Base-by-base conservation (phyloP, 495 filamentous ascomycete species). In the Neurospora intermedia region DNA sequence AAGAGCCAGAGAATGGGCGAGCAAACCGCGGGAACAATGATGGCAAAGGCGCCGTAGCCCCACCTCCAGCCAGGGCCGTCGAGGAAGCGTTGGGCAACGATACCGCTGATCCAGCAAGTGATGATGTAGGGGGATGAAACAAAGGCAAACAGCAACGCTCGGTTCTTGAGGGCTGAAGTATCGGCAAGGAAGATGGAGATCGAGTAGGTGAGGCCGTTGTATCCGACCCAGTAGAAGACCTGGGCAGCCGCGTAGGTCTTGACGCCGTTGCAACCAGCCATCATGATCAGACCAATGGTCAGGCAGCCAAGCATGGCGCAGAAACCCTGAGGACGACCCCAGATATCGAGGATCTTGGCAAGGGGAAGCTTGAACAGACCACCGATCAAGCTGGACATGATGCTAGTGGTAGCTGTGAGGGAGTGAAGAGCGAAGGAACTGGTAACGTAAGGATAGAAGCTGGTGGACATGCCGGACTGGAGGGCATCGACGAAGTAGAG, bases 181-280 rank as follows among this genome's bases (percentile, higher is more conserved):
- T 93, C 91, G 72, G 91, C 89, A 69, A 90, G 86, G 82, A 92
- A 91, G 75, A 91, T 82, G 43, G 84, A 82, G 38, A 90, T 81
- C 42, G 85, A 83, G 80, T 89, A 86, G 69, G 83, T 85, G 71
- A 91, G 80, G 23, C 87, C 88, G 74, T 88, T 87, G 78, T 88
- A 83, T 73, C 83, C 84, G 46, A 84, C 78, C 83, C 83, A 84
- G 76, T 84, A 83, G 76, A 89, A 91, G 41, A 88, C 84, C 73
- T 87, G 81, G 15, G 84, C 84, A 18, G 85, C 86, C 20, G 83
- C 83, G 75, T 84, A 88, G 16, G 81, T 85, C 74, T 83, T 76
- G 66, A 88, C 84, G 69, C 77, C 77, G n/a, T 81, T 81, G 77
- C 82, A 86, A n/a, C 78, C 81, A 40, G 86, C 87, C 86, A 87